Percentiles rank a stretch among this genome's conserved stretches.
Conservation (phyloP, 257 asterid genomes). For the Ballota nigra region DNA sequence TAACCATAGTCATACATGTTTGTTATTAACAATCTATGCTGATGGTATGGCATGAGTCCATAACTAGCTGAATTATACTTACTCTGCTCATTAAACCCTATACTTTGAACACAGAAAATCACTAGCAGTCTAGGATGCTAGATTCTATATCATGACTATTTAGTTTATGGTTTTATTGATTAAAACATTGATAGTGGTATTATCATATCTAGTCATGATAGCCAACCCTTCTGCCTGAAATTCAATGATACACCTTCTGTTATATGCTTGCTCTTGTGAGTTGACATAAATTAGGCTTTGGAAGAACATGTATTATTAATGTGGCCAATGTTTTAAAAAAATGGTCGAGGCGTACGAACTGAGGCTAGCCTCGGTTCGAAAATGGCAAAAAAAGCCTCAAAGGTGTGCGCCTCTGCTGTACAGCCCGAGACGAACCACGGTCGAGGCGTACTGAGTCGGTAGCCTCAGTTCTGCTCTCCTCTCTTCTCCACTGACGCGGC, state of each 20-base stretch:
- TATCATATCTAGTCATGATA: neutral
- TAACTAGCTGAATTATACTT: neutral
- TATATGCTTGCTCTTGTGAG: neutral
- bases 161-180: neutral
- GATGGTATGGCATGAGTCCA: neutral
- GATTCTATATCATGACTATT: neutral
- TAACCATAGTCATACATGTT: neutral
- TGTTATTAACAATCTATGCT: constrained; percentile 4
- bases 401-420: too few species aligned
- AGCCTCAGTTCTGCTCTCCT: too few species aligned
- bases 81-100: neutral
- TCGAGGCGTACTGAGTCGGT: too few species aligned
- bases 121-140: neutral
- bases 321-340: too few species aligned
- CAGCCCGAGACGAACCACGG: too few species aligned
- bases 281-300: constrained; percentile 9
- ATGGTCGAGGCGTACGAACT: too few species aligned
- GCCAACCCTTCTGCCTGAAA: neutral
- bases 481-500: too few species aligned
- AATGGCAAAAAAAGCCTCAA: too few species aligned
- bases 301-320: neutral
- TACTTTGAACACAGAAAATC: neutral
- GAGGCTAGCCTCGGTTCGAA: too few species aligned
- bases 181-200: neutral
- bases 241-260: constrained; percentile 9